These are phyloP conservation scores for Verbena officinalis DNA, from an alignment of 257 asterid species.

Conservation along the genomic window DNA sequence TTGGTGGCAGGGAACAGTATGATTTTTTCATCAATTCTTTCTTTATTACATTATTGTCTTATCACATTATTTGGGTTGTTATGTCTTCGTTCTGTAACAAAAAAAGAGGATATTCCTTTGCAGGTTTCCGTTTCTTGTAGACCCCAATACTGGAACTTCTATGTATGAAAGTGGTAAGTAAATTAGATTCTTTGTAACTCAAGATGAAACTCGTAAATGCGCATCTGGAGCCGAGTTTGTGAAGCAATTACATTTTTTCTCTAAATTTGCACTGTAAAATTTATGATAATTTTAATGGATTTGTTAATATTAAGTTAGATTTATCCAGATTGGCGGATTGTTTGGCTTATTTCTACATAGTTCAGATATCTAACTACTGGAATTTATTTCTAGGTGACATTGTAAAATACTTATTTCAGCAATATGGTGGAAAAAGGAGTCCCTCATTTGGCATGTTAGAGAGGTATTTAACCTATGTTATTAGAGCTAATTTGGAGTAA, in stretches of 20 bases:
- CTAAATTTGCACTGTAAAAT: not conserved
- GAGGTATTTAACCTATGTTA: constrained; percentile 47
- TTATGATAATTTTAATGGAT: constrained; percentile 10
- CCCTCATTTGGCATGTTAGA: constrained; percentile 73
- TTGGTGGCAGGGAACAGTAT: constrained; percentile 82
- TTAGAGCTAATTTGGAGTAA: not conserved
- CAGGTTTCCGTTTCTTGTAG: constrained; percentile 83
- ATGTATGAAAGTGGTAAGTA: constrained; percentile 76
- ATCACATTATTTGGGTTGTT: constrained; percentile 5
- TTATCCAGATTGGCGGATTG: constrained; percentile 1
- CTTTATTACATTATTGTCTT: constrained; percentile 8
- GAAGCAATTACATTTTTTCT: not conserved
- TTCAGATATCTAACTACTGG: constrained; percentile 8
- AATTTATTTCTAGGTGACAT: constrained; percentile 56
- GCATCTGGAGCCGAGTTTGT: not conserved
- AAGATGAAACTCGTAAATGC: too few relatives aligned
- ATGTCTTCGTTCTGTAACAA: constrained; percentile 22
- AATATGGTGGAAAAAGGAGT: constrained; percentile 64
- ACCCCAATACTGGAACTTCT: constrained; percentile 71
- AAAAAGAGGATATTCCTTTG: constrained; percentile 21
- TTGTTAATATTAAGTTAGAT: not conserved
- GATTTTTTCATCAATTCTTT: constrained; percentile 22
- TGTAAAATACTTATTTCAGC: constrained; percentile 69
- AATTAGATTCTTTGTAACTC: not conserved
- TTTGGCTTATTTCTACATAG: not conserved